Percentiles rank a stretch among this genome's conserved stretches.
Conservation (phyloP, 768 basidiomycete species). For the Leucocoprinus birnbaumii region DNA sequence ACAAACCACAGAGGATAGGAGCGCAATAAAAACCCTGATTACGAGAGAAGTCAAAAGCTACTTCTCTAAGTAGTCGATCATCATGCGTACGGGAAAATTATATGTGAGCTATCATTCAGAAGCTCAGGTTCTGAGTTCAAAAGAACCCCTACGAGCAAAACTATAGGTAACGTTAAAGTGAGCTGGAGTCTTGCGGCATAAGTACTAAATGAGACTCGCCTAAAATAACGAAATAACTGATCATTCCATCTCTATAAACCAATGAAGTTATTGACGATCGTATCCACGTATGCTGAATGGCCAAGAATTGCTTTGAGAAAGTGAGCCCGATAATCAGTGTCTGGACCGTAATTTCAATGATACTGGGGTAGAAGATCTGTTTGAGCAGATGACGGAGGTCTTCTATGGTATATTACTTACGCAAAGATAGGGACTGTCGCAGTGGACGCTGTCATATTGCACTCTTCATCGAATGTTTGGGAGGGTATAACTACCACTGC, state of each 20-base stretch:
- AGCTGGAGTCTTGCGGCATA: not conserved
- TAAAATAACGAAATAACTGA: constrained; percentile 2
- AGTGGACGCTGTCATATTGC: constrained; percentile 13
- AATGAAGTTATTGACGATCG: constrained; percentile 16
- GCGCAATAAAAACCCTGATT: constrained; percentile 8
- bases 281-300: constrained; percentile 14
- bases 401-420: not conserved
- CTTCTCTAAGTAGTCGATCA: not conserved
- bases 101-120: constrained; percentile 16
- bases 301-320: constrained; percentile 16
- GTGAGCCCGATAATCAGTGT: constrained; percentile 16
- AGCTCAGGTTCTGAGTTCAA: constrained; percentile 15
- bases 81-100: constrained; percentile 17
- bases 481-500: constrained; percentile 14
- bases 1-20: constrained; percentile 13
- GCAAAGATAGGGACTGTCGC: constrained; percentile 14
- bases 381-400: too few species aligned
- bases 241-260: constrained; percentile 11
- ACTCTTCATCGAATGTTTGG: constrained; percentile 14
- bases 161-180: not conserved
- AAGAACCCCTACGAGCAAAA: constrained; percentile 13
- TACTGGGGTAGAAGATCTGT: not conserved
- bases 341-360: constrained; percentile 16
- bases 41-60: not conserved
- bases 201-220: not conserved